Conservation (phyloP, 768 basidiomycete species). For the Hericium alpestre region DNA sequence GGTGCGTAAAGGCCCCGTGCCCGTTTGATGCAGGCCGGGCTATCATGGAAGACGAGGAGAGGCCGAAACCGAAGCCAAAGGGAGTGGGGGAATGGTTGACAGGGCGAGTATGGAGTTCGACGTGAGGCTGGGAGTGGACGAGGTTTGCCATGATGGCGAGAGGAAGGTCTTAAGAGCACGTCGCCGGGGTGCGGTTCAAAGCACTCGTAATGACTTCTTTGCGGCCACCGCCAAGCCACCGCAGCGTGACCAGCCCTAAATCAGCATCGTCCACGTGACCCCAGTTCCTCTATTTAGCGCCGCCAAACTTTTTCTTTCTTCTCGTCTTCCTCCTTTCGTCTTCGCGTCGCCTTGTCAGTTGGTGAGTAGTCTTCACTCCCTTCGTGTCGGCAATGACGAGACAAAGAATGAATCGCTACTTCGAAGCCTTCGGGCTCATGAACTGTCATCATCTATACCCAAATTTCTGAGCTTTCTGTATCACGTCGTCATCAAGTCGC, state of each 20-base stretch:
- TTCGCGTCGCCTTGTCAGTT: constrained; percentile 4
- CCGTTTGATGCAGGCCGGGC: constrained; percentile 34
- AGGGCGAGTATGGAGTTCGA: constrained; percentile 52
- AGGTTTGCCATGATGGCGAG: constrained; percentile 58
- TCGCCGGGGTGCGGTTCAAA: background rate
- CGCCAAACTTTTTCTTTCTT: background rate
- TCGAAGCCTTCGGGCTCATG: constrained; percentile 66
- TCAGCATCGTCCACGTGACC: background rate
- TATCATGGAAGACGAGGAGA: constrained; percentile 36
- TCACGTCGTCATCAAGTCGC: constrained; percentile 4
- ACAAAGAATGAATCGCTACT: constrained; percentile 75
- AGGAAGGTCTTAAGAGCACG: background rate
- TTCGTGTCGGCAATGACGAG: constrained; percentile 42
- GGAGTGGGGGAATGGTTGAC: constrained; percentile 52
- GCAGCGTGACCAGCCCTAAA: background rate
- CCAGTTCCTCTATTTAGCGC: background rate
- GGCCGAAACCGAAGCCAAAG: constrained; percentile 66
- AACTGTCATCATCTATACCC: constrained; percentile 63
- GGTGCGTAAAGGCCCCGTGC: constrained; percentile 30
- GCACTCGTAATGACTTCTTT: background rate
- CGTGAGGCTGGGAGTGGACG: constrained; percentile 39
- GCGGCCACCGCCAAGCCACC: background rate
- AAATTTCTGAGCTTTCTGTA: constrained; percentile 68
- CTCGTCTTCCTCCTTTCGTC: constrained; percentile 3
- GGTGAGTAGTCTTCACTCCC: constrained; percentile 24